Evolutionary conservation across 345 rosid species (phyloP), one percentile per base, ranked within the genome.

Genomic region (Chamaenerion angustifolium): DNA sequence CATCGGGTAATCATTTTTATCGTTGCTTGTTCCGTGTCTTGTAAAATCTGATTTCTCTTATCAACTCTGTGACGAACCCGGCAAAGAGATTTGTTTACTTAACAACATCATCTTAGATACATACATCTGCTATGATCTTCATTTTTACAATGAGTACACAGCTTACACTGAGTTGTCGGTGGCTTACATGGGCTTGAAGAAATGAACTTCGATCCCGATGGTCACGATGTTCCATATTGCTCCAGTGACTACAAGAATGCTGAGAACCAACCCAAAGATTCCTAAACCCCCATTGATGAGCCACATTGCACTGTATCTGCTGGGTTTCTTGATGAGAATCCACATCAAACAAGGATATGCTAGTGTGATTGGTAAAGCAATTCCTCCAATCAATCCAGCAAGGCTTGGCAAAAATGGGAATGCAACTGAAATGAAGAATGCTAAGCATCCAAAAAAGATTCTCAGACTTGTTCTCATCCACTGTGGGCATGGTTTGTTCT

Each of bases 341-440:
- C 85, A 79, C 79, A 74, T 78, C 45, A 74, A 51, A 46, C 77
- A 74, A 1, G 78, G 83, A 57, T 82, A 79, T 12, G 76, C 83
- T 17, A 76, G 58, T 23, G 89, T 68, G 42, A 76, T 50, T 0
- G 81, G 81, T 11, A 76, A 43, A 0, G 85, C 81, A 0, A 78
- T 40, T 41, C 82, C 82, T 45, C 85, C 83, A 0, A 78, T 58
- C 61, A 82, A 15, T 11, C 79, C 89, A 0, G 79, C 85, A 69
- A 82, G 59, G 61, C 75, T 72, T 1, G 64, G 73, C 62, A 81
- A 42, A 72, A 74, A 78, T 6, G 85, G 85, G 1, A 78, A 51
- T 7, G 82, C 82, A 14, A 68, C 75, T 0, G 82, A 55, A n/a
- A 74, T 56, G 46, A 81, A 72, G 62, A 71, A 73, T 0, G 66